Evolutionary conservation across 352 stramenopile genomes (phyloP).

Genomic region (Globisporangium yorkense): DNA sequence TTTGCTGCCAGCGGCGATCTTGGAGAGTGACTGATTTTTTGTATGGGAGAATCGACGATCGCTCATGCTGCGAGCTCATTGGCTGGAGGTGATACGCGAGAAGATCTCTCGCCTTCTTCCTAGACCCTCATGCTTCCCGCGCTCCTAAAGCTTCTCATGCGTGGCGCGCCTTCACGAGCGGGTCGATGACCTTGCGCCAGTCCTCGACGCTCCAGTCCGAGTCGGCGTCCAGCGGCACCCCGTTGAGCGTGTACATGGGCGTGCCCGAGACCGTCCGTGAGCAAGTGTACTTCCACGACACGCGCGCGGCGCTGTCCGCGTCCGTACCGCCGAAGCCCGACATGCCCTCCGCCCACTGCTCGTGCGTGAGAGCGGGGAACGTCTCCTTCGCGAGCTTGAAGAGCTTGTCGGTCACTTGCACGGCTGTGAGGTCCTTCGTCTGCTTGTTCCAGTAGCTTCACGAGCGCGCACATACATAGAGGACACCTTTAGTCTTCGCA

Average conservation of each 20-base stretch:
- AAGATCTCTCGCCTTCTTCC: background rate
- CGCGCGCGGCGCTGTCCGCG: constrained; percentile 45
- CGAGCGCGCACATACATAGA: background rate
- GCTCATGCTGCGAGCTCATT: background rate
- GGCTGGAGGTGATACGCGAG: no score
- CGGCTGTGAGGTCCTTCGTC: constrained; percentile 64
- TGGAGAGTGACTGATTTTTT: background rate
- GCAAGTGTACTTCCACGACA: constrained; percentile 82
- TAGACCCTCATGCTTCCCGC: background rate
- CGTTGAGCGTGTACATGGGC: constrained; percentile 74
- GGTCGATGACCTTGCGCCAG: constrained; percentile 50
- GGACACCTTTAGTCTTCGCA: background rate
- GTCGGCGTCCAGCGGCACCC: constrained; percentile 54
- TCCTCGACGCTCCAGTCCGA: constrained; percentile 44
- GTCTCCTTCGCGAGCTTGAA: constrained; percentile 54
- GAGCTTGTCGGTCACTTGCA: constrained; percentile 63
- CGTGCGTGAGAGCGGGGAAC: constrained; percentile 51
- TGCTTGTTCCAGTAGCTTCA: constrained; percentile 70
- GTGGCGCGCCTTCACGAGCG: constrained; percentile 20
- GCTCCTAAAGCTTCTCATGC: background rate
- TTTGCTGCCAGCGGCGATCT: background rate
- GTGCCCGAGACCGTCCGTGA: constrained; percentile 64
- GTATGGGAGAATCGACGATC: background rate
- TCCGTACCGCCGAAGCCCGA: constrained; percentile 69
- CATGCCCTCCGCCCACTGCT: constrained; percentile 67